Evolutionary conservation across 371 early-diverging fungal species (phyloP), one percentile per base, ranked within the genome.

Genomic region (Mortierella sp.): DNA sequence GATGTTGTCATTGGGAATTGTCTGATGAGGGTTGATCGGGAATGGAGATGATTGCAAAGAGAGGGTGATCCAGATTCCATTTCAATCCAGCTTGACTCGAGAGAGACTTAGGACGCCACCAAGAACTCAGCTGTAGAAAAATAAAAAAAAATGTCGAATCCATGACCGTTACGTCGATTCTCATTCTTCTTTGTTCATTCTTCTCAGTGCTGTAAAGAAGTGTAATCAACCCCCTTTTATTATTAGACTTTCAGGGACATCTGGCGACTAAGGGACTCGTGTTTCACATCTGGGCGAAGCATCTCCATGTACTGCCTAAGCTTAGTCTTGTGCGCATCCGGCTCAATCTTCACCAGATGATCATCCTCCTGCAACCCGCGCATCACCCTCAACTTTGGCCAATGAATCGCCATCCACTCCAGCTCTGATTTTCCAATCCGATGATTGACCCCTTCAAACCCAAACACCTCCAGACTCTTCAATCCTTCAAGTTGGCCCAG

Each of bases 201-300:
- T 10, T 45, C n/a, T n/a, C n/a, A n/a, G n/a, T n/a, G n/a, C n/a
- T n/a, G n/a, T n/a, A n/a, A n/a, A n/a, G n/a, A n/a, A n/a, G n/a
- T n/a, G n/a, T n/a, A n/a, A n/a, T n/a, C n/a, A n/a, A n/a, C n/a
- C n/a, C n/a, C n/a, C n/a, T 45, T 45, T 45, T 45, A 45, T 31
- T 53, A 29, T 53, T 11, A 53, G 4, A 55, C 31, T 31, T 16
- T 55, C 6, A 4, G 26, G 55, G 55, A 55, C 34, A 16, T 31
- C 2, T n/a, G 64, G n/a, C 55, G 31, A 55, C 55, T 55, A 6
- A 55, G 55, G 34, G 55, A 55, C 31, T 55, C 55, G 19, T 53
- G 73, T 22, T 13, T n/a, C 37, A 67, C 55, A 44, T 73, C 73
- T 26, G 61, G 73, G 14, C 67, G 43, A n/a, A 73, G 61, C 39